Percentiles rank a stretch among this genome's conserved stretches.
These are phyloP conservation scores for Calonectria montana DNA, from an alignment of 2,329 filamentous ascomycete species.

Conservation along the genomic window DNA sequence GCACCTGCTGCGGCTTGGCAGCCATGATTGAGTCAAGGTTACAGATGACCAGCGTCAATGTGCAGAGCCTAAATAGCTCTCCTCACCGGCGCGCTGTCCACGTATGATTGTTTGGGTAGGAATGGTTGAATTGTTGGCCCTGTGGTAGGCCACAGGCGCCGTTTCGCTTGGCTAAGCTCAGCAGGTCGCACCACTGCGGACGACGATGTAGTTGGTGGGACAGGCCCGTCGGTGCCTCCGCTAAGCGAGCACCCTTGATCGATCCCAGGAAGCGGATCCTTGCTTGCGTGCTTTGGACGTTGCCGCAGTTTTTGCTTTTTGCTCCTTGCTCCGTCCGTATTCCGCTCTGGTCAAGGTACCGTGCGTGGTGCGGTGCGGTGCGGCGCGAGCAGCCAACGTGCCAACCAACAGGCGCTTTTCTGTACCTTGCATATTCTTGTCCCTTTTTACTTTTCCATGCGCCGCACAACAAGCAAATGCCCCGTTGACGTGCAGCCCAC, in stretches of 20 bases:
- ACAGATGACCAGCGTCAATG: neutral
- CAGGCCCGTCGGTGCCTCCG: neutral
- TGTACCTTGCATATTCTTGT: conserved; percentile 16
- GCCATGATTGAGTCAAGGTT: neutral
- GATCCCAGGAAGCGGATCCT: conserved; percentile 15
- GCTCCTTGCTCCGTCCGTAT: neutral
- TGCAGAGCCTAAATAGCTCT: neutral
- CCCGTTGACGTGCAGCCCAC: conserved; percentile 15
- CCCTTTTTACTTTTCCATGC: neutral
- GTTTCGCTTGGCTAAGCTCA: neutral
- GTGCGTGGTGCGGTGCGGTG: neutral
- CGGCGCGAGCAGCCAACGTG: neutral
- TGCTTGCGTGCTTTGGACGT: conserved; percentile 10
- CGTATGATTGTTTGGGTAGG: neutral
- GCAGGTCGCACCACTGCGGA: conserved; percentile 33
- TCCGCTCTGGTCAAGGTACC: neutral
- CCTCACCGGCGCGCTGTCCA: neutral
- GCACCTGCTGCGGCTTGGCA: neutral
- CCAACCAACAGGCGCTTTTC: conserved; percentile 16
- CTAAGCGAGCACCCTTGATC: conserved; percentile 1
- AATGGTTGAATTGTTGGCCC: neutral
- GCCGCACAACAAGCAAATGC: conserved; percentile 2
- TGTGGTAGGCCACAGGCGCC: neutral
- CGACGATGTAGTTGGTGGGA: conserved; percentile 21
- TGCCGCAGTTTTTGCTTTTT: conserved; percentile 1